Percentiles rank a stretch among this genome's conserved stretches.
phyloP scores from a whole-genome alignment of 441 rosid species.

The Adansonia gregorii region DNA sequence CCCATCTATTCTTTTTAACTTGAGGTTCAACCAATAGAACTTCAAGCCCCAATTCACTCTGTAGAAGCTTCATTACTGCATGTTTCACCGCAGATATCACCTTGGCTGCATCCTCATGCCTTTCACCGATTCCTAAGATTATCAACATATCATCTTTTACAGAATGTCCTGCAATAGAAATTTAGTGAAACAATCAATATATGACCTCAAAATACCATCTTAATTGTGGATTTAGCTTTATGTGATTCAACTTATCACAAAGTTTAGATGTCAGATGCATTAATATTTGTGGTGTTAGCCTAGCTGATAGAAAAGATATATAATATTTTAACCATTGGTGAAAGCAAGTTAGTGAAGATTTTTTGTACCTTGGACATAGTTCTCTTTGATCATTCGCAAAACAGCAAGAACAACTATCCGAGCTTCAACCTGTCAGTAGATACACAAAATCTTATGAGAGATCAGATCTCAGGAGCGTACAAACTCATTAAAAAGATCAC shows the following conservation, averaged over 20 bases:
- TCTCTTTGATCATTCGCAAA: conserved; percentile 89
- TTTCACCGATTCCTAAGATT: conserved; percentile 56
- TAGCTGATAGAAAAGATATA: neutral
- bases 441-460: conserved; percentile 22
- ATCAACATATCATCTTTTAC: conserved; percentile 78
- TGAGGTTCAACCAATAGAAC: conserved; percentile 47
- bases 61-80: conserved; percentile 60
- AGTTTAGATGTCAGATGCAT: conserved; percentile 4
- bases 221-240: neutral
- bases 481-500: neutral
- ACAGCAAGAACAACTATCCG: conserved; percentile 91
- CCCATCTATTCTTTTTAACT: conserved; percentile 12
- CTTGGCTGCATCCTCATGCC: conserved; percentile 35
- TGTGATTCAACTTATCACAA: neutral
- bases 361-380: conserved; percentile 56
- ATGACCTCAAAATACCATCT: neutral
- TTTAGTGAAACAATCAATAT: conserved; percentile 7
- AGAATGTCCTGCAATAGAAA: conserved; percentile 58
- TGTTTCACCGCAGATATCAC: conserved; percentile 47
- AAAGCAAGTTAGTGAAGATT: conserved; percentile 1
- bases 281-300: neutral
- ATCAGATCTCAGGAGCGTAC: neutral
- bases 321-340: neutral
- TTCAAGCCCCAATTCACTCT: conserved; percentile 71
- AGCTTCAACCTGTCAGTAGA: conserved; percentile 74